Evolutionary conservation across 2,329 filamentous ascomycete genomes (phyloP), one percentile per base, ranked within the genome.

Genomic region (Elsinoe necatrix): DNA sequence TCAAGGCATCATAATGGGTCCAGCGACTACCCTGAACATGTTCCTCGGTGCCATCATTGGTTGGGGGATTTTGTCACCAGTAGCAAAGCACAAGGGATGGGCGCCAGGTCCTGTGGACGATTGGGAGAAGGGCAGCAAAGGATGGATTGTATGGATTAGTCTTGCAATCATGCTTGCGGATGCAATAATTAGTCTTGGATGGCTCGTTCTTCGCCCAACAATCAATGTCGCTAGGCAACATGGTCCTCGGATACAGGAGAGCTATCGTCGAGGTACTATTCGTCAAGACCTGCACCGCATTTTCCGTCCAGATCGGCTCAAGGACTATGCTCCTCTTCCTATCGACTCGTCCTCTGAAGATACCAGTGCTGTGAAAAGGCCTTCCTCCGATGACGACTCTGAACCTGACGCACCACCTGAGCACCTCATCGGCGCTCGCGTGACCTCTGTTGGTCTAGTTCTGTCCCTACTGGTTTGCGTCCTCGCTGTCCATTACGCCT

Each of bases 1-100:
- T 0, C 93, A 98, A 72, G 93, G 93, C 9, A 95, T 98, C 60
- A 97, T 98, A 66, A 98, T 98, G 93, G 93, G 93, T 0, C 88
- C 92, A 3, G 86, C 89, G 37, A 98, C 93, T 0, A 97, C 92
- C 2, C 78, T 95, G 54, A 92, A 97, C 64, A 98, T 98, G 93
- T 80, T 95, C 0, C 74, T 97, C 1, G 93, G 93, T 4, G 91
- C 93, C 2, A 69, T 95, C 14, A 66, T 96, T 8, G 93, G 93
- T 23, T 98, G 93, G 93, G 93, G 84, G 0, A 69, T 97, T 4
- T 77, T 98, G 1, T 96, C 91, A 2, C 93, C 93, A 1, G 71
- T 97, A 6, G 91, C 93, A 3, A 96, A 95, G 69, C 74, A 77
- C 57, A 82, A 80, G 63, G 89, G 87, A 2, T 98, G 93, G 93